A percentile compares a stretch with the other conserved stretches of the same genome.
These are phyloP conservation scores for Fusarium sulawesiense DNA, from an alignment of 2,329 filamentous ascomycete genomes.

Conservation along the genomic window DNA sequence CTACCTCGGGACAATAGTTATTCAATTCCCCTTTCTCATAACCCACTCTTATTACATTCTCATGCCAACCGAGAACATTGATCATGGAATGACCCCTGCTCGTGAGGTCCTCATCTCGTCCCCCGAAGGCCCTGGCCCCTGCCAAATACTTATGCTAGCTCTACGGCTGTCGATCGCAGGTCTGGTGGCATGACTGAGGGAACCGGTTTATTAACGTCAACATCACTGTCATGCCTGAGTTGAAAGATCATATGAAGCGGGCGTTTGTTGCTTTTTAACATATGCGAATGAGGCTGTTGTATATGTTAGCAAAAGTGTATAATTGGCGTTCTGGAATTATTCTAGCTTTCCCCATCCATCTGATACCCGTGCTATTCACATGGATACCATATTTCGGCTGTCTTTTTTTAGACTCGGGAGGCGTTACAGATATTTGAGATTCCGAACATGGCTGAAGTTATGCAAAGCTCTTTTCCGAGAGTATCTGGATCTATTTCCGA, in stretches of 20 bases:
- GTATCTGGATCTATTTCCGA: background rate
- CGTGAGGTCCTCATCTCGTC: constrained; percentile 22
- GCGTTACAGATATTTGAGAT: constrained; percentile 1
- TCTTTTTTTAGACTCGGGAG: constrained; percentile 9
- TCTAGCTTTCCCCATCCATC: constrained; percentile 23
- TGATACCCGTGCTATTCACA: constrained; percentile 20
- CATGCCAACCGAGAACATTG: constrained; percentile 33
- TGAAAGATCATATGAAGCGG: background rate
- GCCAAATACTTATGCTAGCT: constrained; percentile 1
- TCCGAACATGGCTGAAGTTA: background rate
- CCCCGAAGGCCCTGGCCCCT: constrained; percentile 20
- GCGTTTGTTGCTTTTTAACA: background rate
- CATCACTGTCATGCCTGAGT: background rate
- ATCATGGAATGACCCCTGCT: constrained; percentile 22
- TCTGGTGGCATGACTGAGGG: constrained; percentile 19
- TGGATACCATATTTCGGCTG: constrained; percentile 11
- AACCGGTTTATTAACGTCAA: background rate
- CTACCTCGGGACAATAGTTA: background rate
- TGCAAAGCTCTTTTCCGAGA: background rate
- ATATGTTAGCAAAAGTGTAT: background rate
- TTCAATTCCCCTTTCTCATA: constrained; percentile 19
- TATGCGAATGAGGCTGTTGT: background rate
- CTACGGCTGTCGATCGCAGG: constrained; percentile 10
- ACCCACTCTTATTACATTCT: constrained; percentile 40
- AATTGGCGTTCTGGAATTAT: constrained; percentile 11